Evolutionary conservation across 1,139 yeast genomes (phyloP), one percentile per base, ranked within the genome.

Genomic region (Kodamaea fungicola): DNA sequence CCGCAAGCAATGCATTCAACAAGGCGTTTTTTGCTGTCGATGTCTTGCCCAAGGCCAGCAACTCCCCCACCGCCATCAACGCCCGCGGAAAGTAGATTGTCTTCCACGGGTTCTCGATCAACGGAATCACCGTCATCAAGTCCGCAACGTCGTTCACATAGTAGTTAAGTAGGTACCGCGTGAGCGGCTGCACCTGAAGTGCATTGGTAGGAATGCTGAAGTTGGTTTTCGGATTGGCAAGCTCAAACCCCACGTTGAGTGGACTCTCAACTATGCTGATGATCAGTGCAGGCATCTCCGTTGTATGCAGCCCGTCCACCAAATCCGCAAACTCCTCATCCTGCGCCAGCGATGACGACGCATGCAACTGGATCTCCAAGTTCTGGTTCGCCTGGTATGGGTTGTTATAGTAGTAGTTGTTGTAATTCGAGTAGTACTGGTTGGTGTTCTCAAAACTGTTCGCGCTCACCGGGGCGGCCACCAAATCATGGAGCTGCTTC

Each of bases 101-200:
- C 51, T 82, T 83, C 96, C 96, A 88, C 0, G 96, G 95, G 52
- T 86, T 87, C 45, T 83, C 84, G 0, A 85, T 79, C 35, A 86
- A 71, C 1, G 88, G 86, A 23, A 87, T 82, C 8, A 87, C 95
- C 0, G 95, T 83, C 96, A 88, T 87, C 52, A 84, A 69, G 54
- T 86, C 92, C 0, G 94, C 92, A 1, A 88, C 95, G 44, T 81
- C 79, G 10, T 83, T 77, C n/a, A 79, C 75, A 56, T 87, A 88
- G 54, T 88, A 80, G 44, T 80, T 80, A 31, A 88, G 63, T 32
- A 88, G 63, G 54, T 81, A 84, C 37, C 95, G 52, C 10, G 88
- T 77, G 49, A 80, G 64, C 5, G 88, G 87, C 49, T 78, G 78
- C 7, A 82, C 78, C 48, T 74, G 76, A 35, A 83, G 56, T 7